Percentiles rank a stretch among this genome's conserved stretches.
phyloP scores from a whole-genome alignment of 2,329 filamentous ascomycete species.

The Penicillium sp. region DNA sequence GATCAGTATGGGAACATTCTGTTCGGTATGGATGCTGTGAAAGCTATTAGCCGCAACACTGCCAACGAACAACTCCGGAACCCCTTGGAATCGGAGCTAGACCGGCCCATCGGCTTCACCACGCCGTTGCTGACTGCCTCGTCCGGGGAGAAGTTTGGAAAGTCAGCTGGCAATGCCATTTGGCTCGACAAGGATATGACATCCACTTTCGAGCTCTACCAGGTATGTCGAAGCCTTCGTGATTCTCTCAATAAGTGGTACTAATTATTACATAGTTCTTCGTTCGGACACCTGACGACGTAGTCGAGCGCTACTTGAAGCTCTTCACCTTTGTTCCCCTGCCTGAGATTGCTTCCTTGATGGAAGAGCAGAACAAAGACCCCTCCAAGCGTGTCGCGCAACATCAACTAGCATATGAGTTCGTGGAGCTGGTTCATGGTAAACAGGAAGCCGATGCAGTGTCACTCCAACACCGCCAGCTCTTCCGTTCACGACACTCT shows the following conservation, averaged over 20 bases:
- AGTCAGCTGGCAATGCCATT: slow-evolving; percentile 87
- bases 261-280: slow-evolving; percentile 63
- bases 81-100: slow-evolving; percentile 36
- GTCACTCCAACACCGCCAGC: slow-evolving; percentile 54
- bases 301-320: slow-evolving; percentile 77
- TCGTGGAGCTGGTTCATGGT: slow-evolving; percentile 77
- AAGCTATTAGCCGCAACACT: slow-evolving; percentile 61
- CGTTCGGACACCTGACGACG: slow-evolving; percentile 73
- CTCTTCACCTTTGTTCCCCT: slow-evolving; percentile 86
- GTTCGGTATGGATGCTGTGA: slow-evolving; percentile 80
- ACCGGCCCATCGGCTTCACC: slow-evolving; percentile 75
- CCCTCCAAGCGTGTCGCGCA: slow-evolving; percentile 75
- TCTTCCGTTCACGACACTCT: slow-evolving; percentile 41
- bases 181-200: slow-evolving; percentile 87
- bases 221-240: slow-evolving; percentile 42
- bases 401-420: slow-evolving; percentile 76
- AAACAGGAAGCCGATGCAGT: slow-evolving; percentile 61
- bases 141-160: slow-evolving; percentile 87
- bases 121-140: slow-evolving; percentile 84
- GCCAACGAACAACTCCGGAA: slow-evolving; percentile 38
- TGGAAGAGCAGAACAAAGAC: slow-evolving; percentile 65
- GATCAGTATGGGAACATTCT: slow-evolving; percentile 98
- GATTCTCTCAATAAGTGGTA: not conserved
- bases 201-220: slow-evolving; percentile 78
- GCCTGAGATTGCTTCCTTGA: slow-evolving; percentile 62